These are phyloP conservation scores for Rhizopus arrhizus DNA, from an alignment of 371 early-diverging fungal species.

Conservation along the genomic window DNA sequence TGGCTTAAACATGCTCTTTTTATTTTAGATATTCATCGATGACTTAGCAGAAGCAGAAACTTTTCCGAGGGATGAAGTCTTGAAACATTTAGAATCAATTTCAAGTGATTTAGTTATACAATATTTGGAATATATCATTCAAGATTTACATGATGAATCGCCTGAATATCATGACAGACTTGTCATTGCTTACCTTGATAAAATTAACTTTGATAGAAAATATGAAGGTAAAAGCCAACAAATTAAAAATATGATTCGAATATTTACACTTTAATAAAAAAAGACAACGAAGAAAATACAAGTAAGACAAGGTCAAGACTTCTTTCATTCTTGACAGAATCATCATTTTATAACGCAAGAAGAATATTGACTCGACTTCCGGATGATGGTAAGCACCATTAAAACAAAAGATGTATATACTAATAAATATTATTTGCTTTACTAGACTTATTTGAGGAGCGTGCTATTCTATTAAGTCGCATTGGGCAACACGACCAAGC, in stretches of 20 bases:
- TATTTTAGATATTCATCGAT: conserved; percentile 73
- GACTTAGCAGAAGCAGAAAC: conserved; percentile 63
- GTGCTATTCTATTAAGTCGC: conserved; percentile 79
- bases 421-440: not conserved
- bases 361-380: conserved; percentile 76
- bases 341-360: conserved; percentile 75
- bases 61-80: conserved; percentile 55
- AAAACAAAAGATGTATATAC: not conserved
- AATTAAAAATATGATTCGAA: too few relatives aligned
- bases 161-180: conserved; percentile 83
- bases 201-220: conserved; percentile 32
- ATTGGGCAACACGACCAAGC: conserved; percentile 89
- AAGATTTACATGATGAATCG: conserved; percentile 65
- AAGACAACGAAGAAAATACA: conserved; percentile 11
- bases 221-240: conserved; percentile 1
- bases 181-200: conserved; percentile 69
- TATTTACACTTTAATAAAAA: too few relatives aligned
- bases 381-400: conserved; percentile 54
- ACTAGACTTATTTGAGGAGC: conserved; percentile 76
- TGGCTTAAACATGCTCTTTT: not conserved
- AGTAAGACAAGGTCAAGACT: conserved; percentile 44
- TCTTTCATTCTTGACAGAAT: conserved; percentile 68
- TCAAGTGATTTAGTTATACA: conserved; percentile 66
- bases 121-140: conserved; percentile 81
- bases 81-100: conserved; percentile 62